Evolutionary conservation across 345 rosid species (phyloP).

Genomic region (Rhodamnia argentea): DNA sequence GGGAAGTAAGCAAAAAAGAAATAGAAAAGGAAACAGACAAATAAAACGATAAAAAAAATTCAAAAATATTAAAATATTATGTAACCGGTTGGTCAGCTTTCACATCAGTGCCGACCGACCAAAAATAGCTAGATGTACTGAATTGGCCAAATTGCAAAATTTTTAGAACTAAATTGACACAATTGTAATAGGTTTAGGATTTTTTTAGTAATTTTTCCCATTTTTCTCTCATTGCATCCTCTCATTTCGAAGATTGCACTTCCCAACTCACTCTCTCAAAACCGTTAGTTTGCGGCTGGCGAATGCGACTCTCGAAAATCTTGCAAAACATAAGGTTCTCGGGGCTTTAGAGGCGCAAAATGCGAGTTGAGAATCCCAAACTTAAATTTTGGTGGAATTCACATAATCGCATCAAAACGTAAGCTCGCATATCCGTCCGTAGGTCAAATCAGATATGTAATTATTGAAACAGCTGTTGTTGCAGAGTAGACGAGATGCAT

Average conservation of each 20-base stretch:
- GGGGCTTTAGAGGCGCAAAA: neutral
- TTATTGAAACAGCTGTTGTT: neutral
- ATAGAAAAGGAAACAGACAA: no score
- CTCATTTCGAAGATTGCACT: neutral
- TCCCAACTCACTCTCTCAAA: neutral
- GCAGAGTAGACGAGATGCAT: neutral
- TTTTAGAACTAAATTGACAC: no score
- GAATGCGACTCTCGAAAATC: neutral
- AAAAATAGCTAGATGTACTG: no score
- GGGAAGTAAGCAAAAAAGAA: no score
- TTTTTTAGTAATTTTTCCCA: no score
- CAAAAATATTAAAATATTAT: no score
- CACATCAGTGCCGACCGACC: no score
- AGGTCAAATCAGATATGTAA: neutral
- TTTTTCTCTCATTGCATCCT: neutral
- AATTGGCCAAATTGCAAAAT: no score
- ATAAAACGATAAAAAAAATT: no score
- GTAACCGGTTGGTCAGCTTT: no score
- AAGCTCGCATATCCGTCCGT: neutral
- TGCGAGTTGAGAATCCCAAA: neutral
- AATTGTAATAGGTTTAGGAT: no score
- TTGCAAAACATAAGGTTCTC: accelerated
- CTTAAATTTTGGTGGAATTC: neutral
- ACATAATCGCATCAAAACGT: neutral
- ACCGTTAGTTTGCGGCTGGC: neutral